phyloP scores from a whole-genome alignment of 139 green algal species.

The Picochlorum sp. region DNA sequence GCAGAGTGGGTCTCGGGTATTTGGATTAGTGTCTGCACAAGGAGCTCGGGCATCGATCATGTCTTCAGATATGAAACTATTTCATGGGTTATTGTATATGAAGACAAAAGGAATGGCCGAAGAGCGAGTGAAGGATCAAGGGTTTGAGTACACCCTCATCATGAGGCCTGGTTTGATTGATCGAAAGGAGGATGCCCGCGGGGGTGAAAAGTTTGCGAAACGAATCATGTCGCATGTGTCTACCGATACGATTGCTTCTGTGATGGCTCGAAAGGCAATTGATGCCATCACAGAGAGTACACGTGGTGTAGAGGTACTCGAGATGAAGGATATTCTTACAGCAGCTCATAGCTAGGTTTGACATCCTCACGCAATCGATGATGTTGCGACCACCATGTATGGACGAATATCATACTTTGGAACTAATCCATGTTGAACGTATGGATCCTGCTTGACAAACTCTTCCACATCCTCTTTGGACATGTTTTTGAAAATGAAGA shows the following conservation, averaged over 20 bases:
- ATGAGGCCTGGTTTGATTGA: constrained; percentile 23
- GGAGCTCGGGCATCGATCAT: constrained; percentile 17
- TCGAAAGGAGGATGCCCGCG: constrained; percentile 4
- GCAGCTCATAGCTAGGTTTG: background rate
- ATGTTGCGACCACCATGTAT: constrained; percentile 23
- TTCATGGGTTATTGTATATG: constrained; percentile 28
- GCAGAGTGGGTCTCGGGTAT: constrained; percentile 24
- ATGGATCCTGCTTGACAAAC: constrained; percentile 64
- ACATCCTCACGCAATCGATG: too few relatives aligned
- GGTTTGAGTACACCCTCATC: constrained; percentile 13
- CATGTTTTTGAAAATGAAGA: constrained; percentile 54
- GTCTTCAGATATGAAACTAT: constrained; percentile 13
- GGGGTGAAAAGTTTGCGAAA: constrained; percentile 3
- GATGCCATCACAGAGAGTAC: background rate
- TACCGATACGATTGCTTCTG: background rate
- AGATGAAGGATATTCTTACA: constrained; percentile 14
- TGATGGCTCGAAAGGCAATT: background rate
- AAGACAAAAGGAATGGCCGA: constrained; percentile 25
- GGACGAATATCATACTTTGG: constrained; percentile 35
- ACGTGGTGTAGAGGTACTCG: constrained; percentile 3
- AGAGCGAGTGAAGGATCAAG: constrained; percentile 9
- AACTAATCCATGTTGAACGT: constrained; percentile 60
- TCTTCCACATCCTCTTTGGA: constrained; percentile 49
- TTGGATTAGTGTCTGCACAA: constrained; percentile 23
- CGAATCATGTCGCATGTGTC: background rate